A percentile compares a stretch with the other conserved stretches of the same genome.
These are phyloP conservation scores for Coemansia sp. DNA, from an alignment of 192 early-diverging fungal genomes.

Conservation along the genomic window DNA sequence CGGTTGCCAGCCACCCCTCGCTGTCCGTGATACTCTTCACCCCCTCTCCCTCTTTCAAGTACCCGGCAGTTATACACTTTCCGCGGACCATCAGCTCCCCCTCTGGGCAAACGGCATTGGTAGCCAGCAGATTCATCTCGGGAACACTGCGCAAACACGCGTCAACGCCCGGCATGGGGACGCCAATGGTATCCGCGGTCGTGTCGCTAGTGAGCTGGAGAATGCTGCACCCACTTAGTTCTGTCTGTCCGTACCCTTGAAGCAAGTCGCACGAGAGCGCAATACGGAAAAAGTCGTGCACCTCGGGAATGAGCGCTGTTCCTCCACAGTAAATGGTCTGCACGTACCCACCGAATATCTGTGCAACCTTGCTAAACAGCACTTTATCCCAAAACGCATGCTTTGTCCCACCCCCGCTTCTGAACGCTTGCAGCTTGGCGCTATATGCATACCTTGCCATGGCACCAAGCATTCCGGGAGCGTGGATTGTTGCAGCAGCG, in stretches of 20 bases:
- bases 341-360: conserved; percentile 69
- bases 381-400: conserved; percentile 84
- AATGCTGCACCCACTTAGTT: conserved; percentile 52
- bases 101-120: conserved; percentile 71
- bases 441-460: conserved; percentile 57
- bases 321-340: conserved; percentile 75
- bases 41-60: conserved; percentile 73
- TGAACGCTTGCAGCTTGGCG: conserved; percentile 59
- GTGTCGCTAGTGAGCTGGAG: conserved; percentile 55
- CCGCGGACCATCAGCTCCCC: conserved; percentile 86
- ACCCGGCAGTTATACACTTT: conserved; percentile 68
- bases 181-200: conserved; percentile 67
- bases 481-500: conserved; percentile 50
- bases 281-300: conserved; percentile 74
- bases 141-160: conserved; percentile 83
- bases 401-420: conserved; percentile 55
- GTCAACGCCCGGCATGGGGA: conserved; percentile 63
- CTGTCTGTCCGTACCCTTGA: conserved; percentile 88
- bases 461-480: conserved; percentile 38
- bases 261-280: conserved; percentile 58
- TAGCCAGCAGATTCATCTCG: conserved; percentile 75
- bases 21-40: conserved; percentile 67
- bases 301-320: conserved; percentile 67
- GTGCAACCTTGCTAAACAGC: conserved; percentile 79
- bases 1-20: conserved; percentile 75